Conservation (phyloP, 2,329 filamentous ascomycete genomes). For the Colletotrichum lentis region DNA sequence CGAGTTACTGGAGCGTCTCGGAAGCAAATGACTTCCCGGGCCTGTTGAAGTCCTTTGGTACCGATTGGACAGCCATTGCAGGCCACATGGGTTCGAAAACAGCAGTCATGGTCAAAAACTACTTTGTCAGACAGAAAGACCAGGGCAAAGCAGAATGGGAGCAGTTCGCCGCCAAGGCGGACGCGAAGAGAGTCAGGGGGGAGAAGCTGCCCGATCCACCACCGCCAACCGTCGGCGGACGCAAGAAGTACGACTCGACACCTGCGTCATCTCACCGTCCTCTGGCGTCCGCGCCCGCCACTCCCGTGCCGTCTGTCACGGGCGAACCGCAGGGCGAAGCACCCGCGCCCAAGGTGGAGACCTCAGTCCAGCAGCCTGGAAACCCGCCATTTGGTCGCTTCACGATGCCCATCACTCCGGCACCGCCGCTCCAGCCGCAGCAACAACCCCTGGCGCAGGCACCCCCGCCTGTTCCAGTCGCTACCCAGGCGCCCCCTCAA, state of each 20-base stretch:
- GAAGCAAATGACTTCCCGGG: slow-evolving; percentile 80
- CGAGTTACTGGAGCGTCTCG: slow-evolving; percentile 88
- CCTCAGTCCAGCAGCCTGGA: slow-evolving; percentile 45
- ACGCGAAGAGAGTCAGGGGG: slow-evolving; percentile 62
- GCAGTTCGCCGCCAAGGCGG: slow-evolving; percentile 66
- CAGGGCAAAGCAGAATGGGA: slow-evolving; percentile 67
- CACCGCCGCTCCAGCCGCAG: slow-evolving; percentile 44
- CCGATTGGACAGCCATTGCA: slow-evolving; percentile 79
- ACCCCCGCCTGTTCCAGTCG: slow-evolving; percentile 21
- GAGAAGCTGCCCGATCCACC: slow-evolving; percentile 69
- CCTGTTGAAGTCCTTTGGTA: slow-evolving; percentile 77
- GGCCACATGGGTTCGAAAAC: slow-evolving; percentile 85
- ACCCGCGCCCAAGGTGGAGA: slow-evolving; percentile 57
- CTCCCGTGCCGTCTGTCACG: slow-evolving; percentile 33
- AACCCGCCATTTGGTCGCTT: slow-evolving; percentile 54
- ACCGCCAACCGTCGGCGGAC: slow-evolving; percentile 60
- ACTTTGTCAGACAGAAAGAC: slow-evolving; percentile 70
- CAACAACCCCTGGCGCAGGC: slow-evolving; percentile 37
- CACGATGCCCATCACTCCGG: slow-evolving; percentile 58
- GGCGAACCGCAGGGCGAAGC: slow-evolving; percentile 57
- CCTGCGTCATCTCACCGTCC: slow-evolving; percentile 51
- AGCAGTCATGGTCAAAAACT: slow-evolving; percentile 82
- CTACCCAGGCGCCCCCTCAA: slow-evolving; percentile 33
- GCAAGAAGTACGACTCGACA: slow-evolving; percentile 61
- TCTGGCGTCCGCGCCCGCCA: slow-evolving; percentile 52